Percentiles rank a stretch among this genome's conserved stretches.
Conservation (phyloP, 2,329 filamentous ascomycete species). For the Nemania abortiva region DNA sequence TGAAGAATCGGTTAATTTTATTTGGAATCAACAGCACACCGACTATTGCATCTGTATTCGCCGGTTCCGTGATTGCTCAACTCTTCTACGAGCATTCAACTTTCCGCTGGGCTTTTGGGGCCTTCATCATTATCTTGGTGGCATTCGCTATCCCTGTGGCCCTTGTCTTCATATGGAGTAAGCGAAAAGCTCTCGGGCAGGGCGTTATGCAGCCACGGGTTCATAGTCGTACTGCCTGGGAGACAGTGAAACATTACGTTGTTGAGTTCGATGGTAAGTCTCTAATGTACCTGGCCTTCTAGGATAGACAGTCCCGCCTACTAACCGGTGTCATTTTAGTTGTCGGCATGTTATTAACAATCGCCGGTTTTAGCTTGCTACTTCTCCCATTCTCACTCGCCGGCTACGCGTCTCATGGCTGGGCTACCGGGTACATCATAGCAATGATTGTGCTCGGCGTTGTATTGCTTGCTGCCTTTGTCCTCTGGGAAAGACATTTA, state of each 20-base stretch:
- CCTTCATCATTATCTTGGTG: slow-evolving; percentile 72
- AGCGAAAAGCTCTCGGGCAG: slow-evolving; percentile 62
- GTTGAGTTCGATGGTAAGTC: slow-evolving; percentile 68
- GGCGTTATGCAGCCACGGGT: slow-evolving; percentile 56
- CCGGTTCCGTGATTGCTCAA: slow-evolving; percentile 57
- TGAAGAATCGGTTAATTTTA: slow-evolving; percentile 59
- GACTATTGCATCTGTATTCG: slow-evolving; percentile 59
- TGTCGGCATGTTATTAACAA: slow-evolving; percentile 65
- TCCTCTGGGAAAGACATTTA: slow-evolving; percentile 20
- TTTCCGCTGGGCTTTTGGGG: slow-evolving; percentile 67
- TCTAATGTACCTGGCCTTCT: neutral
- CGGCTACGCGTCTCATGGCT: slow-evolving; percentile 13
- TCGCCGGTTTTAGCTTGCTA: slow-evolving; percentile 54
- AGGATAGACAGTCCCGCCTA: neutral
- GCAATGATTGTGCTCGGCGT: slow-evolving; percentile 23
- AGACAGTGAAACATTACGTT: slow-evolving; percentile 65
- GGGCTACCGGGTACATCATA: slow-evolving; percentile 24
- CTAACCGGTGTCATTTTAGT: slow-evolving; percentile 45
- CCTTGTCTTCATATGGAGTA: slow-evolving; percentile 52
- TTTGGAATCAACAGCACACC: slow-evolving; percentile 59
- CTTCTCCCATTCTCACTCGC: slow-evolving; percentile 17
- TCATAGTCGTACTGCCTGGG: slow-evolving; percentile 56
- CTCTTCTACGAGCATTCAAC: slow-evolving; percentile 55
- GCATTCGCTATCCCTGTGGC: slow-evolving; percentile 57
- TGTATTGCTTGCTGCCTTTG: slow-evolving; percentile 13